Base-by-base conservation (phyloP, 192 early-diverging fungal species). In the Coemansia sp. region DNA sequence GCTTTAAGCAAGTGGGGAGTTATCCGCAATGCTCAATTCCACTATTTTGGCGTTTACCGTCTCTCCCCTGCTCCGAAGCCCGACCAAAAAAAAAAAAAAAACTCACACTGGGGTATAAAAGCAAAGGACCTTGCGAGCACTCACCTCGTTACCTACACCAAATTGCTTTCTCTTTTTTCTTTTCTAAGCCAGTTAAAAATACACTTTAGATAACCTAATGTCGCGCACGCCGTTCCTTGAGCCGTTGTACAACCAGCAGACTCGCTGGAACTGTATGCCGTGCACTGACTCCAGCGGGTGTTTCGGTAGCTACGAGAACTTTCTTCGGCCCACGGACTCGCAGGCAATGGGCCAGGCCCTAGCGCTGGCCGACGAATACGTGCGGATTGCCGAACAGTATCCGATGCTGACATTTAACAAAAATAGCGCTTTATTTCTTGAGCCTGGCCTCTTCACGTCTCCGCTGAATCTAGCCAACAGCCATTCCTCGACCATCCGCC, bases 361-460 rank as follows among this genome's bases (percentile, higher is more conserved):
- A 32, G 34, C 49, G 9, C 14, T 51, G 34, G 49, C 49, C 5
- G 23, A 31, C 12, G 49, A 51, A 19, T 51, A 51, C 36, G 19
- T 51, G 34, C 49, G 29, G 1, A 28, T 51, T 2, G 49, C 49
- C 22, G 32, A 51, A 8, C 49, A 51, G 35, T 51, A 51, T 36
- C 49, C 49, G n/a, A 23, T 51, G 30, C 23, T 51, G n/a, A 21
- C 49, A 10, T 38, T 38, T 38, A 38, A n/a, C 35, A 38, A 38
- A 31, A 31, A 31, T 7, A 7, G 30, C 30, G 30, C n/a, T n/a
- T 28, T 17, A 26, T 26, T n/a, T 8, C 43, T 14, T 15, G n/a
- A 46, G 25, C 25, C n/a, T 22, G 23, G 20, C 44, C 20, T n/a
- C 25, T 28, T 26, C 44, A 22, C 12, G 8, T 46, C 10, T 8